Percentiles rank a stretch among this genome's conserved stretches.
Evolutionary conservation across 1,284 basidiomycete genomes (phyloP).

Genomic region (Ganoderma lingzhi): DNA sequence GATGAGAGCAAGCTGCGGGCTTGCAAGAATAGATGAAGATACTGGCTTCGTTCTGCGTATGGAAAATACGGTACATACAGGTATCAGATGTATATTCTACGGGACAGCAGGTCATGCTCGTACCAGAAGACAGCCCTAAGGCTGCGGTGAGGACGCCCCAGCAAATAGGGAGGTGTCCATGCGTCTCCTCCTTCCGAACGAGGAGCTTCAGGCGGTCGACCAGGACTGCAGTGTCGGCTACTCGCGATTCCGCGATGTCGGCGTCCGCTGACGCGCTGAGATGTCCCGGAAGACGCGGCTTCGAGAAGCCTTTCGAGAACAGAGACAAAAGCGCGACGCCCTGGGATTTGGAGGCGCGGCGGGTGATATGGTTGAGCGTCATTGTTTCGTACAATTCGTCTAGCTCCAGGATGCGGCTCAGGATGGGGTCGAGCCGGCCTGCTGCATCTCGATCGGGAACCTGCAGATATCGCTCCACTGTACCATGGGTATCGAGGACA

Average conservation of each 20-base stretch:
- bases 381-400: constrained; percentile 87
- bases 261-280: constrained; percentile 28
- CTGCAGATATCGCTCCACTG: constrained; percentile 39
- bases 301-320: constrained; percentile 83
- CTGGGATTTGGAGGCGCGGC: constrained; percentile 90
- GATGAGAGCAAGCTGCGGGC: constrained; percentile 90
- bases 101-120: constrained; percentile 32
- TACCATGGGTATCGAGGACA: constrained; percentile 71
- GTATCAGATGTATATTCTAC: constrained; percentile 14
- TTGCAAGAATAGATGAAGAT: constrained; percentile 93
- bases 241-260: constrained; percentile 13
- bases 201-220: constrained; percentile 73
- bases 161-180: constrained; percentile 89
- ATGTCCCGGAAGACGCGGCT: constrained; percentile 45
- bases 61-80: constrained; percentile 11
- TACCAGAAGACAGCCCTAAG: constrained; percentile 79
- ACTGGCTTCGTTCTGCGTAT: constrained; percentile 71
- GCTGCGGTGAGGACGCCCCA: constrained; percentile 89
- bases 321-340: constrained; percentile 94
- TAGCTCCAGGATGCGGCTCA: constrained; percentile 59
- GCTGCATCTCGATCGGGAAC: background rate
- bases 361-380: constrained; percentile 89
- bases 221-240: constrained; percentile 47
- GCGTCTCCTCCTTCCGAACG: constrained; percentile 68
- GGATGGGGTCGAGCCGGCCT: constrained; percentile 24